Base-by-base conservation (phyloP, 140 eudicot species). In the Cichorium intybus region DNA sequence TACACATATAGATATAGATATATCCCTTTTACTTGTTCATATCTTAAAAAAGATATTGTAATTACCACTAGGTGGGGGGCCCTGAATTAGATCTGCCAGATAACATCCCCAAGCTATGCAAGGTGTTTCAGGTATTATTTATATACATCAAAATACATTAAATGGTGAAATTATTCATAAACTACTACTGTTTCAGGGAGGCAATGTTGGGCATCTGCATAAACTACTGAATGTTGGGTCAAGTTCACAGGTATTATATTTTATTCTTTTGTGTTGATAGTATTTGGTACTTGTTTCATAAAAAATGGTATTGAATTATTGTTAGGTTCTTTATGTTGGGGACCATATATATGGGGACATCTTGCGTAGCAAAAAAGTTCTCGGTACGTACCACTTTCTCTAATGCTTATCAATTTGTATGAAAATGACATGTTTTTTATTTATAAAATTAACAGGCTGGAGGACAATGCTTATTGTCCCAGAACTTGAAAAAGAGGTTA, bases 401-500 rank as follows among this genome's bases (percentile, higher is more conserved):
- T 56, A 17, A 18, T 59, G 16, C 8, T 24, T 61, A 24, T 58
- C 28, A 12, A n/a, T 49, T 28, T 67, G 64, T 58, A 29, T 62
- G 41, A 37, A 35, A 23, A 60, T 51, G 62, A 74, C 55, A 34
- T n/a, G 10, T 45, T 18, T 16, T 18, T 45, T 17, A 55, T 23
- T 46, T 39, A 39, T 39, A 39, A 5, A 39, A 35, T 4, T 9
- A 39, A 28, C 77, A 91, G 98, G 98, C 20, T 92, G 98, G 98
- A 88, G 98, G 77, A 92, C 98, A 56, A 92, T 92, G 98, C 98
- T 92, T 52, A 91, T 88, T 53, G 95, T 92, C 72, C 98, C 98
- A 6, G 98, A 92, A 84, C 96, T 92, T 85, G 98, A 83, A 75
- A 85, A 79, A 80, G 98, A 92, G 81, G 96, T 84, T 24, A 79